These are phyloP conservation scores for Dalbergia cultrata DNA, from an alignment of 306 rosid species.

Conservation along the genomic window DNA sequence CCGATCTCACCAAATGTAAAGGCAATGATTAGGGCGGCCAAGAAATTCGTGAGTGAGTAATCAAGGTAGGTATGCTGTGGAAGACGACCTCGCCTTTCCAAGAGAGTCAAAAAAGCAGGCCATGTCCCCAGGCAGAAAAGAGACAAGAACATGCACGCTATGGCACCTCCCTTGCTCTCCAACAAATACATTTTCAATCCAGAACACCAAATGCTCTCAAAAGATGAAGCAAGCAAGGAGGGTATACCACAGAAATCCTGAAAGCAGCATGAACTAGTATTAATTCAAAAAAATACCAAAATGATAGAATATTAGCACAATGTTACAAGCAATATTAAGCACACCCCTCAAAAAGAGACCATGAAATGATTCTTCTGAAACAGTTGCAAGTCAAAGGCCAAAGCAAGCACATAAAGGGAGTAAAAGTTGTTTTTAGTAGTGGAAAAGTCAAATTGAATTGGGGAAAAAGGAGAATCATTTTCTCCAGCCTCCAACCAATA, in stretches of 20 bases:
- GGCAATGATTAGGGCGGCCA: conserved; percentile 84
- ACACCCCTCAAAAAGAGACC: background rate
- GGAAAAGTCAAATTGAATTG: conserved; percentile 11
- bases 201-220: conserved; percentile 44
- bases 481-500: background rate
- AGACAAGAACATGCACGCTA: conserved; percentile 85
- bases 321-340: background rate
- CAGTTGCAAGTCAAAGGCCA: conserved; percentile 13
- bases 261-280: conserved; percentile 33
- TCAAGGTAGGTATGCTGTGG: conserved; percentile 97
- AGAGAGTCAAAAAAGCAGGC: conserved; percentile 85
- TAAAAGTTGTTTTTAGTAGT: background rate
- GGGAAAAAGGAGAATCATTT: conserved; percentile 19
- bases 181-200: conserved; percentile 74
- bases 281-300: conserved; percentile 11
- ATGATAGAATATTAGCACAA: background rate
- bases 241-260: conserved; percentile 55
- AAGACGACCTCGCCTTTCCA: conserved; percentile 91
- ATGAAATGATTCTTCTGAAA: conserved; percentile 21
- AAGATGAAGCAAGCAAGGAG: conserved; percentile 43
- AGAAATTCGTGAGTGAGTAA: conserved; percentile 84
- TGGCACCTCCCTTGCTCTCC: conserved; percentile 93
- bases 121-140: conserved; percentile 89
- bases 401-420: background rate
- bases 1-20: conserved; percentile 87